These are phyloP conservation scores for Sporisorium graminicola DNA, from an alignment of 1,284 basidiomycete species.

Conservation along the genomic window DNA sequence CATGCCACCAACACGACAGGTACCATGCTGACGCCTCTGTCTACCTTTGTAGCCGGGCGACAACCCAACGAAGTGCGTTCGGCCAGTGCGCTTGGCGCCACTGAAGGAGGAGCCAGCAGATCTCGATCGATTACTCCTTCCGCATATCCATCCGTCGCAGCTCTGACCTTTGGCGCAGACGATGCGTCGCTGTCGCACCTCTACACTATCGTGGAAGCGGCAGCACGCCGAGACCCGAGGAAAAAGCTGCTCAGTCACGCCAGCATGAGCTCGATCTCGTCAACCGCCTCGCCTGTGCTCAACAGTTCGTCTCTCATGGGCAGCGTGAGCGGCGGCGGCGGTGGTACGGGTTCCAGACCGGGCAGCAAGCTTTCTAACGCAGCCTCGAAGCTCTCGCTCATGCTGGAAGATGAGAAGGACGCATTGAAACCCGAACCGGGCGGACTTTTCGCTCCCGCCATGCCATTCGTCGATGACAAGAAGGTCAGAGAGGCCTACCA, in stretches of 20 bases:
- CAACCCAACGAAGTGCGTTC: constrained; percentile 15
- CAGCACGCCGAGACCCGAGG: constrained; percentile 52
- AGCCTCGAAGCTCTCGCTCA: background rate
- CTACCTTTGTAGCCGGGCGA: constrained; percentile 21
- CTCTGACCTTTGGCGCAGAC: constrained; percentile 39
- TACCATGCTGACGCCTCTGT: constrained; percentile 51
- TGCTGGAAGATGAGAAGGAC: constrained; percentile 30
- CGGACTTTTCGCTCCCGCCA: constrained; percentile 48
- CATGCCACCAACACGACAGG: constrained; percentile 43
- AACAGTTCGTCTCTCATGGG: constrained; percentile 4
- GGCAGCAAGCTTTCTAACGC: constrained; percentile 31
- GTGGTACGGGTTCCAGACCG: constrained; percentile 14
- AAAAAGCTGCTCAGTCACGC: constrained; percentile 36
- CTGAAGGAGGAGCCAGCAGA: background rate
- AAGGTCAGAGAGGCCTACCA: constrained; percentile 43
- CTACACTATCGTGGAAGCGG: constrained; percentile 61
- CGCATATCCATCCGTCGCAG: constrained; percentile 25
- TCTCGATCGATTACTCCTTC: constrained; percentile 33
- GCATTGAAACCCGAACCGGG: constrained; percentile 40
- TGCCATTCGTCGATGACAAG: constrained; percentile 44
- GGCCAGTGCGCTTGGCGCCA: constrained; percentile 4
- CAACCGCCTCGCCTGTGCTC: constrained; percentile 16
- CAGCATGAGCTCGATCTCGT: constrained; percentile 27
- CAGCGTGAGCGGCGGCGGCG: background rate
- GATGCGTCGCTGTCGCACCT: constrained; percentile 57